A percentile compares a stretch with the other conserved stretches of the same genome.
Evolutionary conservation across 495 filamentous ascomycete species (phyloP).

Genomic region (Sphaerosporella brunnea): DNA sequence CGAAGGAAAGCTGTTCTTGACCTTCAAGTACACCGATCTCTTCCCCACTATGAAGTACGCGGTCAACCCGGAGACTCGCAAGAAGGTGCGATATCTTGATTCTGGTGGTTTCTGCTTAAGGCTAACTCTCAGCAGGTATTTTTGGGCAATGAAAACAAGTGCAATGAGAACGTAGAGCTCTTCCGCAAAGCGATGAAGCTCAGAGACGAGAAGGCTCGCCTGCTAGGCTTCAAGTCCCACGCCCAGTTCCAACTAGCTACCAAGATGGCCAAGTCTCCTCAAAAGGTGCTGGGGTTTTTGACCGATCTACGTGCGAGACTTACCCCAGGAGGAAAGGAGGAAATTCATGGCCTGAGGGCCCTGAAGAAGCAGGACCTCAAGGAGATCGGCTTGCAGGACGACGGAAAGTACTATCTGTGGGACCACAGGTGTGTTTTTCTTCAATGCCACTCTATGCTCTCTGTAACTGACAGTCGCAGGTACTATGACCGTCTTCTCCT

Average conservation of each 20-base stretch:
- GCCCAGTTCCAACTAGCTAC: conserved; percentile 82
- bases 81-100: conserved; percentile 20
- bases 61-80: conserved; percentile 36
- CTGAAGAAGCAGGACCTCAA: conserved; percentile 66
- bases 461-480: conserved; percentile 30
- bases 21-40: conserved; percentile 46
- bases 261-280: conserved; percentile 90
- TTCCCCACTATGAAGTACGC: conserved; percentile 43
- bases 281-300: conserved; percentile 71
- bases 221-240: conserved; percentile 84
- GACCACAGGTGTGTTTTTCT: conserved; percentile 35
- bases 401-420: conserved; percentile 80
- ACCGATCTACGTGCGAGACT: conserved; percentile 59
- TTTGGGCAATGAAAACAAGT: conserved; percentile 56
- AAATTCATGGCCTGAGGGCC: conserved; percentile 50
- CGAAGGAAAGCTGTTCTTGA: conserved; percentile 39
- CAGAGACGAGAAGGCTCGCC: conserved; percentile 78
- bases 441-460: too few species aligned
- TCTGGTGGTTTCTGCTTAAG: neutral
- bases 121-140: conserved; percentile 29
- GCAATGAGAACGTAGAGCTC: conserved; percentile 65
- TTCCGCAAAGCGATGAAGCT: conserved; percentile 77
- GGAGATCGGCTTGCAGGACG: conserved; percentile 37
- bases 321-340: conserved; percentile 56
- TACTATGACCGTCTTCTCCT: conserved; percentile 86